These are phyloP conservation scores for Glonium stellatum DNA, from an alignment of 495 filamentous ascomycete species.

Conservation along the genomic window DNA sequence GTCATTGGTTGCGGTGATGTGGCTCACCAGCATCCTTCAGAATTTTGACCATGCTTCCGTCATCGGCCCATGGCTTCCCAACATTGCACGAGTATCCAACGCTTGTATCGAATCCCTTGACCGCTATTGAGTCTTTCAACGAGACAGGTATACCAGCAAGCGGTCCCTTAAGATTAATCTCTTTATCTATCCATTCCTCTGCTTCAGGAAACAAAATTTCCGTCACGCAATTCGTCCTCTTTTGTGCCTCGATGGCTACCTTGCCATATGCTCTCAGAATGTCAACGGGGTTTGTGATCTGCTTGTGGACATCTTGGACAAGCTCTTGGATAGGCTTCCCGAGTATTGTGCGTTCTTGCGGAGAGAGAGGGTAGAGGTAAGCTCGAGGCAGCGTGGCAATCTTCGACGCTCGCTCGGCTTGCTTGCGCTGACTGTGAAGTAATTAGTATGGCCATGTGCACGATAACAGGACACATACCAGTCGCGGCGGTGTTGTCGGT, in stretches of 20 bases:
- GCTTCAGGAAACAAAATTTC: constrained; percentile 79
- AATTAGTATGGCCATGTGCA: constrained; percentile 3
- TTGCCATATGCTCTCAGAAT: constrained; percentile 88
- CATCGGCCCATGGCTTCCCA: constrained; percentile 54
- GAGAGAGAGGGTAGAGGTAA: constrained; percentile 60
- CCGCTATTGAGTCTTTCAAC: constrained; percentile 79
- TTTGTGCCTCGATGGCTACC: constrained; percentile 74
- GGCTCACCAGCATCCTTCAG: constrained; percentile 74
- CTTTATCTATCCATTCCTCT: constrained; percentile 60
- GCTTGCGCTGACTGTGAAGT: constrained; percentile 64
- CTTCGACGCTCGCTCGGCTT: constrained; percentile 59
- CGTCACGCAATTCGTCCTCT: constrained; percentile 84
- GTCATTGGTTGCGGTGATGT: neutral
- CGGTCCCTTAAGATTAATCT: constrained; percentile 73
- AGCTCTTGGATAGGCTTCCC: constrained; percentile 68
- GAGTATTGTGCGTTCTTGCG: constrained; percentile 57
- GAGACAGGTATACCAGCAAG: constrained; percentile 85
- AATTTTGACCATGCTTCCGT: constrained; percentile 69
- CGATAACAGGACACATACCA: constrained; percentile 41
- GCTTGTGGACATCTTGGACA: constrained; percentile 68
- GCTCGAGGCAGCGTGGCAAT: constrained; percentile 57
- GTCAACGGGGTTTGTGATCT: constrained; percentile 57
- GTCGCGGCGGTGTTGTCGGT: constrained; percentile 53
- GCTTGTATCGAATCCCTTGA: constrained; percentile 79
- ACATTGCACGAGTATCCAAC: constrained; percentile 75